Percentiles rank a stretch among this genome's conserved stretches.
These are phyloP conservation scores for Xylariaceae sp. DNA, from an alignment of 2,329 filamentous ascomycete species.

Conservation along the genomic window DNA sequence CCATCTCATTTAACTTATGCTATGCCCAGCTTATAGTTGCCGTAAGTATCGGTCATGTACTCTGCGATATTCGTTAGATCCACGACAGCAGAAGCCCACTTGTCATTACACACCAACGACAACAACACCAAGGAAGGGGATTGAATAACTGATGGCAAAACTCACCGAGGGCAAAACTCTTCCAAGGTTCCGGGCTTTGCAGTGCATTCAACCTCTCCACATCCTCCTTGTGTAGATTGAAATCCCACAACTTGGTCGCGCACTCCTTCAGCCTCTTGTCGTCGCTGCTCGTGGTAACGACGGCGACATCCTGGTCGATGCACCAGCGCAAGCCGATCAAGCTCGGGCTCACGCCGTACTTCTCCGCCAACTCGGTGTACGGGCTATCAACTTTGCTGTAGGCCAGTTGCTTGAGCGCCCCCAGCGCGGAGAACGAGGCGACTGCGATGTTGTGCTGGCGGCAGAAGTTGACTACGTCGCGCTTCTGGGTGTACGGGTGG, in stretches of 20 bases:
- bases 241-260: constrained; percentile 40
- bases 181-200: constrained; percentile 53
- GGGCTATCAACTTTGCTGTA: constrained; percentile 46
- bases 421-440: constrained; percentile 49
- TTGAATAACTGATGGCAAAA: too few relatives aligned
- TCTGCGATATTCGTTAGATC: constrained; percentile 5
- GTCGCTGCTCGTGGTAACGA: constrained; percentile 52
- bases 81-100: too few relatives aligned
- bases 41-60: constrained; percentile 4
- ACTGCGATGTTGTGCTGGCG: constrained; percentile 49
- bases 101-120: too few relatives aligned
- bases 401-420: constrained; percentile 33
- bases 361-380: constrained; percentile 45
- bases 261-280: constrained; percentile 50
- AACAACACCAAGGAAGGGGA: too few relatives aligned
- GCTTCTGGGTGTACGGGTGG: constrained; percentile 66
- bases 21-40: constrained; percentile 9
- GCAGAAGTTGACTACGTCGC: constrained; percentile 50
- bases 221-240: constrained; percentile 54
- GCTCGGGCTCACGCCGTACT: constrained; percentile 49
- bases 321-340: constrained; percentile 53
- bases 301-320: constrained; percentile 52
- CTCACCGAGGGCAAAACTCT: constrained; percentile 29
- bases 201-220: constrained; percentile 47
- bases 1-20: background rate